Evolutionary conservation across 2,329 filamentous ascomycete species (phyloP).

Genomic region (Beauveria rudraprayagi): DNA sequence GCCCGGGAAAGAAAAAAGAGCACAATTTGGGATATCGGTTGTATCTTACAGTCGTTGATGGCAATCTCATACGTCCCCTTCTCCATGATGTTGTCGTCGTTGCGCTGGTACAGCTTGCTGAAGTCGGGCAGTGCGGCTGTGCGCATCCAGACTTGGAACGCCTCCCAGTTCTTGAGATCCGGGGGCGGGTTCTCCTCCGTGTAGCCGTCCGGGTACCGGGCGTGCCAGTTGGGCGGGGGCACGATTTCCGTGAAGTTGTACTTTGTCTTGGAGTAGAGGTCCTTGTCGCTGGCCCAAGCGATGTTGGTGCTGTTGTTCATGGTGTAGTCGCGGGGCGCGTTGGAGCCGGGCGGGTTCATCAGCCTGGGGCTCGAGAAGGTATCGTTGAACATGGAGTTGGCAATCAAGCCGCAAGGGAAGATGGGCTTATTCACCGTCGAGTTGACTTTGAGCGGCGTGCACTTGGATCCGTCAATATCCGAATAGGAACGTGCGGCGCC

Average conservation of each 20-base stretch:
- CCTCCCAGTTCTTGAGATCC: conserved; percentile 65
- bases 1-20: neutral
- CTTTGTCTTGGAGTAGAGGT: conserved; percentile 64
- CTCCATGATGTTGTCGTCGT: conserved; percentile 61
- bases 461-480: conserved; percentile 61
- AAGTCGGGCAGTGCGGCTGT: conserved; percentile 90
- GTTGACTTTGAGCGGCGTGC: conserved; percentile 61
- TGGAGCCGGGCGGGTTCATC: conserved; percentile 39
- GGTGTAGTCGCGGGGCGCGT: conserved; percentile 47
- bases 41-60: conserved; percentile 66
- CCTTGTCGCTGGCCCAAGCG: conserved; percentile 77
- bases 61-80: conserved; percentile 67
- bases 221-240: conserved; percentile 80
- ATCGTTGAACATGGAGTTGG: conserved; percentile 96
- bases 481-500: conserved; percentile 54
- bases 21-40: neutral
- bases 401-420: conserved; percentile 92
- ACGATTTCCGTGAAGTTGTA: conserved; percentile 60
- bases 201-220: conserved; percentile 64
- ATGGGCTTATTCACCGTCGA: conserved; percentile 55
- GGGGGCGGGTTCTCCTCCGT: conserved; percentile 57
- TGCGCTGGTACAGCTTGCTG: conserved; percentile 84
- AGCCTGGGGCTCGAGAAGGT: conserved; percentile 62
- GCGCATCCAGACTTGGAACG: conserved; percentile 98
- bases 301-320: conserved; percentile 73